Percentiles rank a stretch among this genome's conserved stretches.
phyloP scores from a whole-genome alignment of 257 asterid species.

The Solanum chmielewskii region DNA sequence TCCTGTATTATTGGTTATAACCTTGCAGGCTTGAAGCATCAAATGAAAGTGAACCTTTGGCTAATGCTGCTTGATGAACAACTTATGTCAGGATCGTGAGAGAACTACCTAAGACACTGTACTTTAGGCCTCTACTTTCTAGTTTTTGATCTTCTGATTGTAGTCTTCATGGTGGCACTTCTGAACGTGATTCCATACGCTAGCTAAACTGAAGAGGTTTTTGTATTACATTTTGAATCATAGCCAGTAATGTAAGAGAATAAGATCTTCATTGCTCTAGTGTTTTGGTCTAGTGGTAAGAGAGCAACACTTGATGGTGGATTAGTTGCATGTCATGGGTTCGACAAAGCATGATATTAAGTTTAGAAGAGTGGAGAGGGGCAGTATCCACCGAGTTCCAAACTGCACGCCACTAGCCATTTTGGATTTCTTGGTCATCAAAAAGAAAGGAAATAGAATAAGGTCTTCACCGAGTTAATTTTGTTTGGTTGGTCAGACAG shows the following conservation, averaged over 20 bases:
- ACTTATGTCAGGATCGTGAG: background rate
- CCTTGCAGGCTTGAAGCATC: conserved; percentile 51
- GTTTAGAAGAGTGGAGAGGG: background rate
- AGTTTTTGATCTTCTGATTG: background rate
- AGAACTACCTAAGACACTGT: background rate
- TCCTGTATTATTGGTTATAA: background rate
- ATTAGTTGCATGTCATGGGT: background rate
- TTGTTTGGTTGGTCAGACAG: background rate
- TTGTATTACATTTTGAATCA: background rate
- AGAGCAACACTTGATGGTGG: background rate
- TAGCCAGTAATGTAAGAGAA: background rate
- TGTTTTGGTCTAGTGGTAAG: background rate
- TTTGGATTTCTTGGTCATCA: background rate
- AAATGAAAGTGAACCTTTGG: conserved; percentile 31
- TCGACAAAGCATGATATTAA: background rate
- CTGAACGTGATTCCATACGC: background rate
- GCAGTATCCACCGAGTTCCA: background rate
- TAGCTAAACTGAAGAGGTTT: background rate
- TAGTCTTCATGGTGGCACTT: background rate
- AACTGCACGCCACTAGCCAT: background rate
- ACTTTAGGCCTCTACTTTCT: background rate
- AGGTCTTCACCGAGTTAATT: background rate
- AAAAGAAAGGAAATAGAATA: background rate
- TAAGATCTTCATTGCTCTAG: background rate
- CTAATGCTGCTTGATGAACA: conserved; percentile 40